phyloP scores from a whole-genome alignment of 139 green algal species.

The Spirogloea muscicola region DNA sequence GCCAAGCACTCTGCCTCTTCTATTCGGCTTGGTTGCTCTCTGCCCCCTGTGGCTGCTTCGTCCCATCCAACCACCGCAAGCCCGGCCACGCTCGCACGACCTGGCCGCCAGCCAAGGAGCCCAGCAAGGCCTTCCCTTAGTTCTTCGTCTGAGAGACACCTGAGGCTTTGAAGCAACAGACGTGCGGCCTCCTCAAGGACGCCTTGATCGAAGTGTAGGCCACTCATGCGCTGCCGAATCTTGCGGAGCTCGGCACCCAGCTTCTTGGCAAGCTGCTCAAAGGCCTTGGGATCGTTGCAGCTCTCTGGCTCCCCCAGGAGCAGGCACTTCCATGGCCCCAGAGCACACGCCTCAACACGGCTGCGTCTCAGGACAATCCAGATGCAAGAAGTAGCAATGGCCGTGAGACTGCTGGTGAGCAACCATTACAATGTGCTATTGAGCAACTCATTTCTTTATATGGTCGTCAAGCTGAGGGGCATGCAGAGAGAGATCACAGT shows the following conservation, averaged over 20 bases:
- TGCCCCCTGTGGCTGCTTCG: neutral
- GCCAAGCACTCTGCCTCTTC: neutral
- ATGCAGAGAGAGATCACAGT: neutral
- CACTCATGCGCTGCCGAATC: neutral
- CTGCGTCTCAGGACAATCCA: neutral
- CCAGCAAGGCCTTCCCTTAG: neutral
- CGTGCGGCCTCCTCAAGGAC: conserved; percentile 16
- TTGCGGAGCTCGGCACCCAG: neutral
- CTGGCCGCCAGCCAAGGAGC: no score
- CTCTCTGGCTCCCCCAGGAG: conserved; percentile 4
- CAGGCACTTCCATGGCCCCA: conserved; percentile 20
- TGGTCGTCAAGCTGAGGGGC: no score
- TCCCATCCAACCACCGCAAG: neutral
- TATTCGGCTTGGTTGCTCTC: neutral
- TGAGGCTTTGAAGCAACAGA: neutral
- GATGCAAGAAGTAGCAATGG: no score
- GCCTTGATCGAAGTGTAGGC: neutral
- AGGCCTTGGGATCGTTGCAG: neutral
- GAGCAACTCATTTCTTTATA: neutral
- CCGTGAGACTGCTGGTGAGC: neutral
- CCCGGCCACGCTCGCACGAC: no score
- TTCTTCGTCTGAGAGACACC: conserved; percentile 7
- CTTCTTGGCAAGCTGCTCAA: neutral
- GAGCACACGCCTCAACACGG: neutral
- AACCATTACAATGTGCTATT: neutral